A percentile compares a stretch with the other conserved stretches of the same genome.
Conservation (phyloP, 2,329 filamentous ascomycete genomes). For the Alternaria hordeiaustralica region DNA sequence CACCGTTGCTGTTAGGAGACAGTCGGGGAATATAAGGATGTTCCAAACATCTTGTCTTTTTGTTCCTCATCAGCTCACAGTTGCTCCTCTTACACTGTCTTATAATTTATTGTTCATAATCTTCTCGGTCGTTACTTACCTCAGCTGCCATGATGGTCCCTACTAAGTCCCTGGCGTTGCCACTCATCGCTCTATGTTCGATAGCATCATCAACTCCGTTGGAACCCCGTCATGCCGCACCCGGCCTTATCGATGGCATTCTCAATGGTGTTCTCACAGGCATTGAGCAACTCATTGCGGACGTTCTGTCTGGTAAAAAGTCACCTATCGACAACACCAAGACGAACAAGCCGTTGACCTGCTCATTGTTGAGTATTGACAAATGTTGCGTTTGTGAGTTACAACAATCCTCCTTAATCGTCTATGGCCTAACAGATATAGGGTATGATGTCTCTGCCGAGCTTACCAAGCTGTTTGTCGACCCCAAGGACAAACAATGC, state of each 20-base stretch:
- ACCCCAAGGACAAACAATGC: slow-evolving; percentile 30
- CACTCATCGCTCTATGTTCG: slow-evolving; percentile 5
- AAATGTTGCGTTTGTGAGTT: slow-evolving; percentile 41
- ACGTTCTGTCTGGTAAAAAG: slow-evolving; percentile 34
- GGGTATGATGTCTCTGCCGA: slow-evolving; percentile 43
- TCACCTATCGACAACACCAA: slow-evolving; percentile 35
- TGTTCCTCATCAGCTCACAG: background rate
- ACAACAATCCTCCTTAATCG: background rate
- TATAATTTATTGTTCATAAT: background rate
- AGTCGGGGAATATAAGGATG: slow-evolving; percentile 4
- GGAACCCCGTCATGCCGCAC: slow-evolving; percentile 26
- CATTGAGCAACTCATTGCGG: slow-evolving; percentile 33
- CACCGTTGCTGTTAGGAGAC: background rate
- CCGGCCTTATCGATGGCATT: slow-evolving; percentile 33
- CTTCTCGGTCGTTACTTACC: background rate
- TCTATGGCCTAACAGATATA: slow-evolving; percentile 11
- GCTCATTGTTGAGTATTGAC: slow-evolving; percentile 23
- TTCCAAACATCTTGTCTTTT: background rate
- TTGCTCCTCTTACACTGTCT: background rate
- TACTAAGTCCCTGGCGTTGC: background rate
- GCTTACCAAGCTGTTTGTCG: slow-evolving; percentile 34
- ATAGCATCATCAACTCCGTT: slow-evolving; percentile 28
- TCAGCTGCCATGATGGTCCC: background rate
- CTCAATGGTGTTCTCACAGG: slow-evolving; percentile 24
- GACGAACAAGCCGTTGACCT: slow-evolving; percentile 29